Conservation (phyloP, 208 protist species). For the Angomonas desouzai region DNA sequence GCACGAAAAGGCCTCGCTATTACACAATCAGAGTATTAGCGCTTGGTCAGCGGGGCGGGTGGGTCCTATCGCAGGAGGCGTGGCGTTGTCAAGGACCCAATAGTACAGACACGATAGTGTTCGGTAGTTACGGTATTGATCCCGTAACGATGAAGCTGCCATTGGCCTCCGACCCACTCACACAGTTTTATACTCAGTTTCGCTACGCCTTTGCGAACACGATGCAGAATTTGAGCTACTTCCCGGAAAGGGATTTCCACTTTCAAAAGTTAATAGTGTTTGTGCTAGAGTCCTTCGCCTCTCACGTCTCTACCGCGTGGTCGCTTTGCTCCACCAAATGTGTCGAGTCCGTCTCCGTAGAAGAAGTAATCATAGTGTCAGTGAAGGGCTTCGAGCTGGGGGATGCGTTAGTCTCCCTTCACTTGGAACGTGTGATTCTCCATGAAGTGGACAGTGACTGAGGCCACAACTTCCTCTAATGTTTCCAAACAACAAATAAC, state of each 20-base stretch:
- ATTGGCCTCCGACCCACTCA: background rate
- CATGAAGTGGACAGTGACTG: background rate
- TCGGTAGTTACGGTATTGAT: background rate
- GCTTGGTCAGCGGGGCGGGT: constrained; percentile 87
- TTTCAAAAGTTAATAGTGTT: background rate
- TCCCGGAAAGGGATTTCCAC: background rate
- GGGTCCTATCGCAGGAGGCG: constrained; percentile 84
- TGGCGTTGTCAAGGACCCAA: constrained; percentile 17
- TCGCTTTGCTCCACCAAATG: background rate
- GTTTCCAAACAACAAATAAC: no score
- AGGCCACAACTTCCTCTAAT: no score
- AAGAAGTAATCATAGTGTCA: background rate
- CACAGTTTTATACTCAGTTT: constrained; percentile 42
- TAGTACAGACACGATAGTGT: constrained; percentile 17
- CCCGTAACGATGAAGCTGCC: background rate
- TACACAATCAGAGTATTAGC: constrained; percentile 91
- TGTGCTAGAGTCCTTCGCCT: background rate
- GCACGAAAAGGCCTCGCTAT: constrained; percentile 7
- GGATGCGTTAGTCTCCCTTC: background rate
- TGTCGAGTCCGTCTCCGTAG: background rate
- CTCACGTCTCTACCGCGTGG: background rate
- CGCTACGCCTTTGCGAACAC: constrained; percentile 61
- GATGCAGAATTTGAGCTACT: constrained; percentile 6
- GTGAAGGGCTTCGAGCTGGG: background rate
- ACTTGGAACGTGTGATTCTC: background rate